These are phyloP conservation scores for Ilex aquifolium DNA, from an alignment of 257 asterid genomes.

Conservation along the genomic window DNA sequence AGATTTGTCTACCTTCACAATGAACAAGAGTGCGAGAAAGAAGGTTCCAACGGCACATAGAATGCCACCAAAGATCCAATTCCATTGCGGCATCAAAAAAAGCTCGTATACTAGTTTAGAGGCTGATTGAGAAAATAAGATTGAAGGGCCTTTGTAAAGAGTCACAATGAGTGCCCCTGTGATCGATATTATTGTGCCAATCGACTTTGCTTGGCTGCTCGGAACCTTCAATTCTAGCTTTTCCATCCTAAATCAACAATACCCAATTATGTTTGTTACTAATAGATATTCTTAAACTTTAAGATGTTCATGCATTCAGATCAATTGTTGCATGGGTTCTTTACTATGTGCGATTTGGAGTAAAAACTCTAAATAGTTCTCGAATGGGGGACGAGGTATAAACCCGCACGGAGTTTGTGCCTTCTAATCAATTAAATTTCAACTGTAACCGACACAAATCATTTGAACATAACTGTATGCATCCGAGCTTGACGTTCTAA, in stretches of 20 bases:
- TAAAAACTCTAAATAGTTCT: too few relatives aligned
- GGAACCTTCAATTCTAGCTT: conserved; percentile 25
- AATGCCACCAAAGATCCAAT: conserved; percentile 52
- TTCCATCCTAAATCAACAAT: conserved; percentile 44
- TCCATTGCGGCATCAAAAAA: conserved; percentile 19
- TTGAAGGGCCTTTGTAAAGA: conserved; percentile 45
- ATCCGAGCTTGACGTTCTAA: too few relatives aligned
- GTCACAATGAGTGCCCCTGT: conserved; percentile 51
- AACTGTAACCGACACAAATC: too few relatives aligned
- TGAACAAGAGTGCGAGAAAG: conserved; percentile 37
- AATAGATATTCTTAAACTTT: too few relatives aligned
- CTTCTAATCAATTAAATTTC: too few relatives aligned
- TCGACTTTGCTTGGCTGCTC: conserved; percentile 35
- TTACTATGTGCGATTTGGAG: too few relatives aligned
- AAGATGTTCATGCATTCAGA: too few relatives aligned
- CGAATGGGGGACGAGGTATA: too few relatives aligned
- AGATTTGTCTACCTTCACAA: conserved; percentile 36
- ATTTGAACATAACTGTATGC: too few relatives aligned
- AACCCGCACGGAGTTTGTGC: too few relatives aligned
- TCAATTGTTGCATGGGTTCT: too few relatives aligned
- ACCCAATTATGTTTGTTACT: too few relatives aligned
- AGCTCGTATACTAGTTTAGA: conserved; percentile 12
- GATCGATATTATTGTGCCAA: conserved; percentile 46
- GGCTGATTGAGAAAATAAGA: conserved; percentile 22
- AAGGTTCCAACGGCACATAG: conserved; percentile 36